phyloP scores from a whole-genome alignment of 202 grass and related monocot genomes.

The Cymbopogon flexuosus region DNA sequence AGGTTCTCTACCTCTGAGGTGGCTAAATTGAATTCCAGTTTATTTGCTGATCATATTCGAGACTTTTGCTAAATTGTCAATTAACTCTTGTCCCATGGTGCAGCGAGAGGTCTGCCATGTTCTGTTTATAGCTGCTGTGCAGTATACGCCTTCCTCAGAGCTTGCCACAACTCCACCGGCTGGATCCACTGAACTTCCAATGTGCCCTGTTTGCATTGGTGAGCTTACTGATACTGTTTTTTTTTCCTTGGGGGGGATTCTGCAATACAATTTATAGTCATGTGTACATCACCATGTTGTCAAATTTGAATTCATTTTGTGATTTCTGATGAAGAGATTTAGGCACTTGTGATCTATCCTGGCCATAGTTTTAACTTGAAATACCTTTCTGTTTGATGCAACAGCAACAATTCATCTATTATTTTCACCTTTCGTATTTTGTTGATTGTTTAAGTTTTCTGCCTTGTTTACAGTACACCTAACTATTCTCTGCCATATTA shows the following conservation, averaged over 20 bases:
- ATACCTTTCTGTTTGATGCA: not conserved
- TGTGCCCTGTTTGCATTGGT: constrained; percentile 96
- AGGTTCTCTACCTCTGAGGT: constrained; percentile 84
- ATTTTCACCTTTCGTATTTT: not conserved
- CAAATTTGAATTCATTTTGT: not conserved
- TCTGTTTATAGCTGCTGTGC: constrained; percentile 64
- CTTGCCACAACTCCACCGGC: constrained; percentile 45
- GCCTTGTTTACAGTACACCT: not conserved
- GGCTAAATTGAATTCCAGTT: not conserved
- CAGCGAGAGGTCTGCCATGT: constrained; percentile 93
- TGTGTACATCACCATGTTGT: not conserved
- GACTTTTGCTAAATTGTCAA: not conserved
- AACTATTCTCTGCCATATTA: constrained; percentile 19
- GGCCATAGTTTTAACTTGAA: not conserved
- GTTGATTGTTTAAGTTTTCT: not conserved
- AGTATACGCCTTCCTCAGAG: constrained; percentile 59
- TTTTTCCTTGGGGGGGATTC: not conserved
- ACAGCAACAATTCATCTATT: not conserved
- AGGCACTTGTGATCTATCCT: not conserved
- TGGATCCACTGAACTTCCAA: constrained; percentile 73
- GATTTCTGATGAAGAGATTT: not conserved
- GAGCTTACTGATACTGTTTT: constrained; percentile 29
- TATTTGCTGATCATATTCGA: constrained; percentile 8
- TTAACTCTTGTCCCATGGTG: not conserved
- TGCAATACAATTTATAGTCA: not conserved